A percentile compares a stretch with the other conserved stretches of the same genome.
Evolutionary conservation across 352 stramenopile species (phyloP).

Genomic region (Globisporangium acanthophoron): DNA sequence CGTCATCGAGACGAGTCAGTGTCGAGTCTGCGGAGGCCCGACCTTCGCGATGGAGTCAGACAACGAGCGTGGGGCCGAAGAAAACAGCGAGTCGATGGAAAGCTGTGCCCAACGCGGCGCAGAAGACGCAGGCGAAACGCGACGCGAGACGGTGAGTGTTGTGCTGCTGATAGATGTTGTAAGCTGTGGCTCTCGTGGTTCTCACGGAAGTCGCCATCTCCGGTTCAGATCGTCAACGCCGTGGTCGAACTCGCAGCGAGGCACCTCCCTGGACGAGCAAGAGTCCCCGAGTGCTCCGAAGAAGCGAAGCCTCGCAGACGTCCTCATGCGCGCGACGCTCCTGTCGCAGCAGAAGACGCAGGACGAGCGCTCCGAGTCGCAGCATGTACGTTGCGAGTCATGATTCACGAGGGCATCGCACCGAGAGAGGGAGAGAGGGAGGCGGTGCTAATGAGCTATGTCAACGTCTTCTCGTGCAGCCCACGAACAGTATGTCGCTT

Average conservation of each 20-base stretch:
- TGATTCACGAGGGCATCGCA: no score
- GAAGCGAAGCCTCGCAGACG: constrained; percentile 38
- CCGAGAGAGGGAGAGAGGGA: background rate
- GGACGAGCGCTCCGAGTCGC: background rate
- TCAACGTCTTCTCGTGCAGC: background rate
- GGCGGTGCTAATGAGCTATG: background rate
- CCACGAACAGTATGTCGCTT: constrained; percentile 3
- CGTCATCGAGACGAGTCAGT: constrained; percentile 13
- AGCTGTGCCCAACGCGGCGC: constrained; percentile 5
- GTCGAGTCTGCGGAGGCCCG: constrained; percentile 48
- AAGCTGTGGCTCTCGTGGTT: background rate
- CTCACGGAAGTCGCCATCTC: background rate
- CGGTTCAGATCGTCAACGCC: constrained; percentile 4
- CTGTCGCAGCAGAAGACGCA: constrained; percentile 37
- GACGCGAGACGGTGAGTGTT: background rate
- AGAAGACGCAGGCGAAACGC: background rate
- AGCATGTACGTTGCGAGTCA: background rate
- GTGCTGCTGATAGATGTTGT: background rate
- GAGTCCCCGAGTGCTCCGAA: constrained; percentile 9
- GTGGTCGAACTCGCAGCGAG: constrained; percentile 7
- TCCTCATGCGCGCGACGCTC: constrained; percentile 55
- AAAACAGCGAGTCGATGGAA: constrained; percentile 31
- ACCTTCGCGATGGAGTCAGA: constrained; percentile 35
- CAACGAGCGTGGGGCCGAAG: constrained; percentile 14
- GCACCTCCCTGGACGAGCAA: constrained; percentile 2